phyloP scores from a whole-genome alignment of 2,329 filamentous ascomycete genomes.

The Fusarium sp. region DNA sequence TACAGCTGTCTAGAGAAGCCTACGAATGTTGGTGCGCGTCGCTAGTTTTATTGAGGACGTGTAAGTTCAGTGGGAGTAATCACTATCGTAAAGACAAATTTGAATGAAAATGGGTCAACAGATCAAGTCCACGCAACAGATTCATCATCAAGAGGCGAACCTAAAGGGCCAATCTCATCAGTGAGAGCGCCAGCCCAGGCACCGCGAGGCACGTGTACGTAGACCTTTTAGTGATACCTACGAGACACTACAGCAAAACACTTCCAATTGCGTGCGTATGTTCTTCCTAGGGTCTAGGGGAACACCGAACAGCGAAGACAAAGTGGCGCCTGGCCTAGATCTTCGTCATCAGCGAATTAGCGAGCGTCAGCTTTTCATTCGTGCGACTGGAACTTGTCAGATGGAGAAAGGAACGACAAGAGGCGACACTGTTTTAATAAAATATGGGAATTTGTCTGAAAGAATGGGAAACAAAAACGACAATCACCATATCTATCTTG shows the following conservation, averaged over 20 bases:
- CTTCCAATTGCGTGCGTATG: constrained; percentile 20
- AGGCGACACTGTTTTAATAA: constrained; percentile 21
- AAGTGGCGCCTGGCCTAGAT: constrained; percentile 31
- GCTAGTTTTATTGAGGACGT: constrained; percentile 5
- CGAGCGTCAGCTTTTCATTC: constrained; percentile 24
- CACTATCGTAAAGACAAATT: neutral
- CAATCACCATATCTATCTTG: constrained; percentile 23
- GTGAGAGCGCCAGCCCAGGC: constrained; percentile 1
- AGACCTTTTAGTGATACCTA: constrained; percentile 13
- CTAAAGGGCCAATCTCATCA: constrained; percentile 22
- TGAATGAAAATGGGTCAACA: constrained; percentile 23
- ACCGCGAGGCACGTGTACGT: constrained; percentile 27
- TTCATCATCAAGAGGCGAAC: constrained; percentile 43
- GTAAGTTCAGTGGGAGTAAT: neutral
- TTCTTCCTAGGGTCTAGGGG: constrained; percentile 9
- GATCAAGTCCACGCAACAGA: constrained; percentile 32
- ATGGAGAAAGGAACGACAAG: constrained; percentile 23
- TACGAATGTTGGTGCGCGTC: constrained; percentile 30
- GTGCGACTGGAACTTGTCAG: constrained; percentile 9
- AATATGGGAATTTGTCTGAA: constrained; percentile 28
- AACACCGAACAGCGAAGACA: constrained; percentile 16
- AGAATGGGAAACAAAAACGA: constrained; percentile 34
- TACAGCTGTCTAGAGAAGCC: constrained; percentile 1
- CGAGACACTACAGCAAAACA: neutral
- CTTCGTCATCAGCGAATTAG: constrained; percentile 37